Conservation (phyloP, 768 basidiomycete genomes). For the Dentipellis fragilis region DNA sequence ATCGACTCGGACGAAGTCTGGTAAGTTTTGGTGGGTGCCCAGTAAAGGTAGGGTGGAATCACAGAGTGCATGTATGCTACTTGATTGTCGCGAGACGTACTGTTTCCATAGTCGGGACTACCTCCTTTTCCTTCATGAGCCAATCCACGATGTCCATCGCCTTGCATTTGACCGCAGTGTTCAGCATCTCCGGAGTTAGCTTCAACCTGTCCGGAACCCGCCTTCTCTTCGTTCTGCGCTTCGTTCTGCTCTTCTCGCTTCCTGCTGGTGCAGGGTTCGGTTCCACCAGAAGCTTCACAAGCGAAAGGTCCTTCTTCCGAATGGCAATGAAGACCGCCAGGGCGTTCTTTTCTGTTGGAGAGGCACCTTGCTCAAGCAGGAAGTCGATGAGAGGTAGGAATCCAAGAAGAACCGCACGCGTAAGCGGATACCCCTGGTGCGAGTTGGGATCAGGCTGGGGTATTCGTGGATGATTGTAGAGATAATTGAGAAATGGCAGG, state of each 20-base stretch:
- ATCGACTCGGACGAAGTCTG: background rate
- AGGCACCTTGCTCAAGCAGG: slow-evolving; percentile 64
- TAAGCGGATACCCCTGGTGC: slow-evolving; percentile 74
- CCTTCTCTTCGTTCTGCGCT: slow-evolving; percentile 33
- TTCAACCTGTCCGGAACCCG: slow-evolving; percentile 50
- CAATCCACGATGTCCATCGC: slow-evolving; percentile 68
- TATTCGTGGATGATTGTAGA: slow-evolving; percentile 34
- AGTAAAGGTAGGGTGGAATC: background rate
- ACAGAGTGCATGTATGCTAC: background rate
- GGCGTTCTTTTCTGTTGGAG: slow-evolving; percentile 47
- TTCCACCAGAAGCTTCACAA: slow-evolving; percentile 76
- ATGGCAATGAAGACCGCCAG: slow-evolving; percentile 75
- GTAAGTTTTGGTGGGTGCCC: too few species aligned
- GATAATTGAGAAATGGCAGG: slow-evolving; percentile 51
- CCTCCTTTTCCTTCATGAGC: slow-evolving; percentile 58
- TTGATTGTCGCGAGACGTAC: slow-evolving; percentile 16
- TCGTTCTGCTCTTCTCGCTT: slow-evolving; percentile 9
- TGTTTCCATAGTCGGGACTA: slow-evolving; percentile 66
- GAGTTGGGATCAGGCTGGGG: slow-evolving; percentile 47
- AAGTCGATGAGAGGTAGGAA: slow-evolving; percentile 59
- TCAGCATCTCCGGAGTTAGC: slow-evolving; percentile 50
- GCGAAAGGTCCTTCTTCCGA: slow-evolving; percentile 47
- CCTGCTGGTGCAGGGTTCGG: slow-evolving; percentile 14
- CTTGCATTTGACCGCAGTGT: slow-evolving; percentile 48
- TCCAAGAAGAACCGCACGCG: slow-evolving; percentile 60